These are phyloP conservation scores for Echeveria elegans DNA, from an alignment of 164 flowering plant species.

Conservation along the genomic window DNA sequence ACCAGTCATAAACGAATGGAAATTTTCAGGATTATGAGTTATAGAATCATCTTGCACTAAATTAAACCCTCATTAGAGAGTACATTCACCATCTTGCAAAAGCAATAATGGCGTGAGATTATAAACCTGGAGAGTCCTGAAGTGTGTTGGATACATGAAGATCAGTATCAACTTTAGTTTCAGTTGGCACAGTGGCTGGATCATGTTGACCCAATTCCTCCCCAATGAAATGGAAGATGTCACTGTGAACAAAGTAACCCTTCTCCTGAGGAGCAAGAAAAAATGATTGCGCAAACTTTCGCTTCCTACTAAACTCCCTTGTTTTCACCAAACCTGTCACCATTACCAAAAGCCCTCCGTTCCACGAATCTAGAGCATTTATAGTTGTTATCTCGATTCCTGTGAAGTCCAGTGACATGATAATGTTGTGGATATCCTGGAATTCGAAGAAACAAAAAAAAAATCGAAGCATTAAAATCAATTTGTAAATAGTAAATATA, in stretches of 20 bases:
- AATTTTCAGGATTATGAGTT: not conserved
- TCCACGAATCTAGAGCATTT: conserved; percentile 74
- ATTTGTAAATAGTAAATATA: too few species aligned
- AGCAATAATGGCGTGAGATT: not conserved
- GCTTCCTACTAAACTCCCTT: conserved; percentile 36
- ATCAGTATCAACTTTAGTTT: conserved; percentile 31
- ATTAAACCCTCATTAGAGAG: not conserved
- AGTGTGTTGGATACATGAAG: conserved; percentile 30
- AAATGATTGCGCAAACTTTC: conserved; percentile 71
- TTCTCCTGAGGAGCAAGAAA: conserved; percentile 97
- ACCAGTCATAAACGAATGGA: not conserved
- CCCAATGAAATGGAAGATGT: conserved; percentile 70
- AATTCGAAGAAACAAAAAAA: not conserved
- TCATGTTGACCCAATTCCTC: conserved; percentile 47
- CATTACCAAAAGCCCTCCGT: conserved; percentile 75
- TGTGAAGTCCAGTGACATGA: conserved; percentile 54
- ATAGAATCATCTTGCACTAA: not conserved
- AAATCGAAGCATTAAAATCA: not conserved
- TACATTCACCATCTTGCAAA: not conserved
- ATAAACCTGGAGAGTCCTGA: conserved; percentile 54
- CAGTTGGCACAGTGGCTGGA: conserved; percentile 29
- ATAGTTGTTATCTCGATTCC: conserved; percentile 66
- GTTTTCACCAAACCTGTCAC: conserved; percentile 66
- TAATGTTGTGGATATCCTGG: conserved; percentile 77
- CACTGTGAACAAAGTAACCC: conserved; percentile 87